phyloP scores from a whole-genome alignment of 2,329 filamentous ascomycete genomes.

The Nothophoma quercina region DNA sequence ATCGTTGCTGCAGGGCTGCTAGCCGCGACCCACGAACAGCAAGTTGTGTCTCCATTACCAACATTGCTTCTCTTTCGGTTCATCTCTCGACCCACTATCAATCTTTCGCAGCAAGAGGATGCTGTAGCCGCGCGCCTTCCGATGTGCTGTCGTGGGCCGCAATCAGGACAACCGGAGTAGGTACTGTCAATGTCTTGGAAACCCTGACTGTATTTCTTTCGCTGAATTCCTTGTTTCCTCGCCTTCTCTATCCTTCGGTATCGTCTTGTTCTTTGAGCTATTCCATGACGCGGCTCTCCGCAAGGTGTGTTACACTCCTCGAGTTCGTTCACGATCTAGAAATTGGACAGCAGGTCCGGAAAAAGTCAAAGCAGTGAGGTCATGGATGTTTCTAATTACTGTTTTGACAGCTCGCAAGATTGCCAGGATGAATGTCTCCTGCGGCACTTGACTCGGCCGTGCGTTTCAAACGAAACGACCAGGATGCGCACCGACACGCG shows the following conservation, averaged over 20 bases:
- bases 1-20: background rate
- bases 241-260: background rate
- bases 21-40: background rate
- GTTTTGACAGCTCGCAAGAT: slow-evolving; percentile 8
- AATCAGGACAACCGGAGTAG: background rate
- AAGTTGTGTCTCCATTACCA: background rate
- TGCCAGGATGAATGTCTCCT: slow-evolving; percentile 12
- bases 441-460: slow-evolving; percentile 22
- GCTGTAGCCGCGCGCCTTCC: slow-evolving; percentile 1
- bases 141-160: background rate
- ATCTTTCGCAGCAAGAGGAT: background rate
- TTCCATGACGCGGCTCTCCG: background rate
- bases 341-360: background rate
- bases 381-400: slow-evolving; percentile 1
- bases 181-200: background rate
- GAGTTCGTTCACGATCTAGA: background rate
- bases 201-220: background rate
- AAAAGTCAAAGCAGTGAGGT: slow-evolving; percentile 2
- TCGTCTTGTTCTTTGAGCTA: too few relatives aligned
- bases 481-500: slow-evolving; percentile 19
- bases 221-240: background rate
- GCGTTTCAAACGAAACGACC: slow-evolving; percentile 32
- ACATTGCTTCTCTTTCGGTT: background rate
- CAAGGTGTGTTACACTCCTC: background rate
- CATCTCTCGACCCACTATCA: slow-evolving; percentile 7